phyloP scores from a whole-genome alignment of 305 asterid species.

The Plantago coronopus region DNA sequence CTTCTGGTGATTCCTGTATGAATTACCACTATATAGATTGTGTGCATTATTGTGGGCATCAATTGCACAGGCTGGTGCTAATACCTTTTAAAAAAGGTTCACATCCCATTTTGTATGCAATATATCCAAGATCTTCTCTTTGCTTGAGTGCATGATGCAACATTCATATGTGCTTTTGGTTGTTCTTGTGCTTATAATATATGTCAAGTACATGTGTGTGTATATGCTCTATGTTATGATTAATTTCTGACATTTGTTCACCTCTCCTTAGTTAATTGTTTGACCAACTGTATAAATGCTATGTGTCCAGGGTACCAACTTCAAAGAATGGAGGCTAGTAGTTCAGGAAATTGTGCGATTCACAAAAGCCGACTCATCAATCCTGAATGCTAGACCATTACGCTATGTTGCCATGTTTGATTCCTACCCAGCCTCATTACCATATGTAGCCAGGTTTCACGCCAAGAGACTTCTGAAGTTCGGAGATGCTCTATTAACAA shows the following conservation, averaged over 20 bases:
- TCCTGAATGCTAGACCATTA: constrained; percentile 58
- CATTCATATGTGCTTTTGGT: too few species aligned
- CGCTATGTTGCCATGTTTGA: constrained; percentile 70
- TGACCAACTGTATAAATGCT: constrained; percentile 34
- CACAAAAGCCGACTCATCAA: constrained; percentile 50
- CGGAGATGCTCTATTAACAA: constrained; percentile 78
- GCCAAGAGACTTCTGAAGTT: constrained; percentile 89
- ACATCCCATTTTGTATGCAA: too few species aligned
- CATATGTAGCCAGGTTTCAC: constrained; percentile 79
- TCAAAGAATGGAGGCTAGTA: constrained; percentile 94
- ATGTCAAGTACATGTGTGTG: constrained; percentile 42
- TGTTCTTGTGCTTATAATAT: too few species aligned
- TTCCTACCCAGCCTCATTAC: constrained; percentile 76
- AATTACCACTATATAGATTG: too few species aligned
- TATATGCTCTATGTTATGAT: neutral
- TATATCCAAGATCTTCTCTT: too few species aligned
- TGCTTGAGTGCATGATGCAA: too few species aligned
- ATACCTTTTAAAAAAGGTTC: too few species aligned
- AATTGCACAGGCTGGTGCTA: too few species aligned
- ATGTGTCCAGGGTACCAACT: constrained; percentile 72
- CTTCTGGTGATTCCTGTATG: too few species aligned
- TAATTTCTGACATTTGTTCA: constrained; percentile 9
- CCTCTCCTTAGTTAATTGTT: constrained; percentile 30
- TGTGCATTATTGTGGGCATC: too few species aligned
- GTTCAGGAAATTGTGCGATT: constrained; percentile 84